Evolutionary conservation across 129 eudicot species (phyloP), one percentile per base, ranked within the genome.

Genomic region (Saussurea involucrata): DNA sequence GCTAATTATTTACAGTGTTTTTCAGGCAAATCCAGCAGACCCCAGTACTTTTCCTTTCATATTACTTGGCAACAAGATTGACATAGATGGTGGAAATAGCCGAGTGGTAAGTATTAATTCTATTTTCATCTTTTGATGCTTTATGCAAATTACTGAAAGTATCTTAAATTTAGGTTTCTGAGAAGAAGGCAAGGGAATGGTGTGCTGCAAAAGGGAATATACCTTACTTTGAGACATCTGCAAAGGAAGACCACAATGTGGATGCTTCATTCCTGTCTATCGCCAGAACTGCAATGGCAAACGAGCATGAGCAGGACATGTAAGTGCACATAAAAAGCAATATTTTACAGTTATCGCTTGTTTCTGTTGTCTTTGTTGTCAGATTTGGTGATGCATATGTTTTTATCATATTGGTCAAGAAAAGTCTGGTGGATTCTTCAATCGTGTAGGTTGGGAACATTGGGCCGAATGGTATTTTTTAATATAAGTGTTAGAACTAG

Each of bases 51-150:
- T 95, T 76, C 98, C 97, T 9, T 95, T 95, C 80, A 92, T 95
- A 81, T 82, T 95, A 64, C 90, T 95, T 22, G 98, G 98, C 46
- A 91, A 95, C 84, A 95, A 95, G 89, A 88, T 92, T 44, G 98
- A 95, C 82, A 95, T 95, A 73, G 98, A 95, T 80, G 98, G 98
- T 72, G 98, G 98, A 63, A 95, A 95, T 74, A 95, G 98, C 83
- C 82, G 98, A 87, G 98, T 95, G 87, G 98, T 94, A 87, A 86
- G 89, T 27, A 27, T 63, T 17, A 12, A 11, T 40, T 44, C 0
- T 5, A 9, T 27, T 70, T 61, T 42, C 3, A 36, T 34, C 58
- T 40, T 53, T 61, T 24, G 3, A 9, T 37, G 7, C 15, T 15
- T 36, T 27, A 25, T 67, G 22, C 28, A 69, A 2, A 32, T 27